Conservation (phyloP, 495 filamentous ascomycete genomes). For the Penicillium longicatenatum region DNA sequence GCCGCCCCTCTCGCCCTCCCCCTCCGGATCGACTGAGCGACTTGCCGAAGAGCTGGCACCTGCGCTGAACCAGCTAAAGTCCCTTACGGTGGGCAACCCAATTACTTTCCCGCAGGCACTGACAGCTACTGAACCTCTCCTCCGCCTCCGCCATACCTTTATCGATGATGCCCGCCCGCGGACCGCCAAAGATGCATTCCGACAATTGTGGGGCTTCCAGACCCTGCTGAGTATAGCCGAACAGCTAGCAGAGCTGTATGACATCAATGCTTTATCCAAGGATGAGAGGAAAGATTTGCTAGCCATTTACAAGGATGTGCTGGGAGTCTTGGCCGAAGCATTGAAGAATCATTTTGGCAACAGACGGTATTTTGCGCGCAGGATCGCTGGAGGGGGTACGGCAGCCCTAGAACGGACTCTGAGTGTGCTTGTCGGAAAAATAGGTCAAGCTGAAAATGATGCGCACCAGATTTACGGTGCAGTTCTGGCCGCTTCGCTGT, state of each 20-base stretch:
- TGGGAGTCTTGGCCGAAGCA: constrained; percentile 73
- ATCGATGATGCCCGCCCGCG: constrained; percentile 50
- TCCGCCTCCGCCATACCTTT: constrained; percentile 57
- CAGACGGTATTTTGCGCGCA: constrained; percentile 76
- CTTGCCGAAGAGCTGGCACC: constrained; percentile 61
- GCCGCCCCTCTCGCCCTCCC: constrained; percentile 61
- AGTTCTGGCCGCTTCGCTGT: constrained; percentile 79
- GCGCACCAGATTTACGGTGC: constrained; percentile 79
- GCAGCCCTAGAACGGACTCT: constrained; percentile 71
- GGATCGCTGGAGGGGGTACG: constrained; percentile 75
- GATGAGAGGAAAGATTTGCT: constrained; percentile 64
- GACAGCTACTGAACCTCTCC: constrained; percentile 41
- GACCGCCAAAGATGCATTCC: constrained; percentile 75
- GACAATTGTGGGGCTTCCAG: constrained; percentile 79
- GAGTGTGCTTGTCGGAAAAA: constrained; percentile 59
- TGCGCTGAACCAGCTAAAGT: constrained; percentile 56
- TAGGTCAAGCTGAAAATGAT: constrained; percentile 51
- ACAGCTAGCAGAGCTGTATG: constrained; percentile 71
- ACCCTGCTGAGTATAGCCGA: constrained; percentile 66
- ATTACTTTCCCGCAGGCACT: constrained; percentile 32
- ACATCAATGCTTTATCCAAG: constrained; percentile 50
- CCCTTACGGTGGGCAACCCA: constrained; percentile 24
- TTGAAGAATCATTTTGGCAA: constrained; percentile 85
- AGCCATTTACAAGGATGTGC: constrained; percentile 66
- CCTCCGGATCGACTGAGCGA: constrained; percentile 59